Evolutionary conservation across 148 eudicot genomes (phyloP), one percentile per base, ranked within the genome.

Genomic region (Salicornia ramosissima): DNA sequence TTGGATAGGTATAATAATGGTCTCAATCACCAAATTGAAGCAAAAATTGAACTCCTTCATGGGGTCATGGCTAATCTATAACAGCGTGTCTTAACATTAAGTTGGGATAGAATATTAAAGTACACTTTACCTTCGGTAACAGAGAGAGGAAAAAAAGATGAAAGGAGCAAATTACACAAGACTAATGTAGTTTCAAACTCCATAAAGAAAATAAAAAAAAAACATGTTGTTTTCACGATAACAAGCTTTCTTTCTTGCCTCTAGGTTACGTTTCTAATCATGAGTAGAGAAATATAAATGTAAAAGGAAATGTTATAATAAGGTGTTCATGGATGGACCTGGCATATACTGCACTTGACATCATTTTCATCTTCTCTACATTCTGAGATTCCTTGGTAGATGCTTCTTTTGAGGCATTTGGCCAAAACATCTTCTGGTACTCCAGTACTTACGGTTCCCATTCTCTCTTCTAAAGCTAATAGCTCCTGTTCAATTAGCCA

Each of bases 361-460:
- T 88, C 96, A 63, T 84, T 77, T 24, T 58, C 83, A 43, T 79
- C 67, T 29, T 75, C 77, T 8, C 74, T 62, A 42, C 71, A 70
- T 43, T 64, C 78, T 24, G 19, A 42, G 43, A 56, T 58, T 53
- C 72, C 75, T 59, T 82, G 81, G 77, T 82, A 87, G 64, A 74
- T 73, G 82, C 81, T 82, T 69, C 76, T 83, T 59, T 63, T 72
- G 10, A 94, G 79, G 80, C 96, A 85, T 74, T 82, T 87, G 53
- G 73, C 76, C 26, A 94, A 63, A 69, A 80, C 87, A 64, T 88
- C 95, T 72, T 90, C 92, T 28, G 90, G 77, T 49, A 94, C 74
- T 42, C 86, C 96, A 45, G 98, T 94, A 83, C 89, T 90, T 64
- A 94, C 98, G 3, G 83, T 81, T 57, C 98, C 98, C 88, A 94